Evolutionary conservation across 108 stramenopile genomes (phyloP), one percentile per base, ranked within the genome.

Genomic region (Skeletonema costatum): DNA sequence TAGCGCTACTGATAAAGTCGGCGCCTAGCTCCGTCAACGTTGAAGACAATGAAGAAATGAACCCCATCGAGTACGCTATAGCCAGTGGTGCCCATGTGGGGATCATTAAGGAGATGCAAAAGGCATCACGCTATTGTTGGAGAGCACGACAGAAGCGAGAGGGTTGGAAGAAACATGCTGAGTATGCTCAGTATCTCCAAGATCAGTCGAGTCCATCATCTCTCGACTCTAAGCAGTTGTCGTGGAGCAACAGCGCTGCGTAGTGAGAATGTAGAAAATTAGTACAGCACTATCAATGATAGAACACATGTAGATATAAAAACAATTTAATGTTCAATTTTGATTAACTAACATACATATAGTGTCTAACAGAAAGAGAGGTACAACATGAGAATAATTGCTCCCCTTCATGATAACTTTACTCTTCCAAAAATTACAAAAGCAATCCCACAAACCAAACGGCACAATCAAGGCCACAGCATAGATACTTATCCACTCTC

Each of bases 11-110:
- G 9, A 25, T 56, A 29, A 29, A 21, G 53, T 56, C 53, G 25
- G 53, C 53, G 25, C 53, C 53, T 12, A 46, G 44, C 44, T 46
- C 44, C 44, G 68, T 62, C 19, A 69, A 69, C 68, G 13, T 69
- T 17, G 68, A 69, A 51, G 68, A 69, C 68, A 51, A 61, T 51
- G 68, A 69, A 60, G 68, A 69, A 32, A 69, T 60, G 60, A 69
- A 61, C 19, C 68, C 68, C 7, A 61, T 69, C 10, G 68, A 69
- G 14, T 17, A 17, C 7, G 60, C 62, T 10, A 62, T 69, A n/a
- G 50, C 8, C 0, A 69, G 17, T 51, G 68, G 68, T 51, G 68
- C 68, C 13, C 62, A 69, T 59, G 25, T 69, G 6, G 50, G 50
- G 60, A 64, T 69, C 7, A 32, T 69, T 59, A 69, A 69, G 68